Base-by-base conservation (phyloP, 1,139 yeast genomes). In the Eremothecium gossypii region DNA sequence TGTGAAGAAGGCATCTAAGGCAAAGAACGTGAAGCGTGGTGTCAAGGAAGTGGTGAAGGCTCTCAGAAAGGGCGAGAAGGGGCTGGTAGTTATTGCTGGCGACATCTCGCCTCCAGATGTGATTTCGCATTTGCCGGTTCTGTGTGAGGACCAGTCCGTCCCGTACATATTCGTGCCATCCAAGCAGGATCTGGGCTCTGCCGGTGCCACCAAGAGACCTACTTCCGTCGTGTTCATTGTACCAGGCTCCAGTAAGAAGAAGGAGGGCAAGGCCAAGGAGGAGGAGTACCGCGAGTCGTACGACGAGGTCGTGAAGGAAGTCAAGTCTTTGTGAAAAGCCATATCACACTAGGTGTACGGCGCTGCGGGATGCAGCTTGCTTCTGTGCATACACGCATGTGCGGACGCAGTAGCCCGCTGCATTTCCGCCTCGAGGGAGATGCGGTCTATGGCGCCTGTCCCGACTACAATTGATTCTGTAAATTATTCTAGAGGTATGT, bases 21-120 rank as follows among this genome's bases (percentile, higher is more conserved):
- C 96, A 51, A 91, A 93, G 70, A 96, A 91, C 67, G 96, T 93
- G 57, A 89, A 87, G 71, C 78, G 98, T 68, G 99, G 99, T 62
- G 98, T 91, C 45, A 93, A 93, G 69, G 99, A 93, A 69, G 98
- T 91, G 37, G 97, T 91, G 57, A 93, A 93, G 70, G 93, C 97
- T 31, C 75, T 93, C 53, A 79, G 98, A 72, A 91, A 91, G 69
- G 97, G 97, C 52, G 97, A 89, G 65, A 91, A 91, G 69, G 99
- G 98, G 42, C 74, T 93, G 44, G 98, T 93, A 32, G 71, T 93
- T 53, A 79, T 93, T 67, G 98, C 99, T 34, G 97, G 98, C 51
- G 99, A 93, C 63, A 91, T 93, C 52, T 87, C 95, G 41, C 99
- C 99, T 43, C 79, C 91, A 42, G 99, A 93, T 64, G 98, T 93